Conservation (phyloP, 2,329 filamentous ascomycete species). For the Trichoderma sp. region DNA sequence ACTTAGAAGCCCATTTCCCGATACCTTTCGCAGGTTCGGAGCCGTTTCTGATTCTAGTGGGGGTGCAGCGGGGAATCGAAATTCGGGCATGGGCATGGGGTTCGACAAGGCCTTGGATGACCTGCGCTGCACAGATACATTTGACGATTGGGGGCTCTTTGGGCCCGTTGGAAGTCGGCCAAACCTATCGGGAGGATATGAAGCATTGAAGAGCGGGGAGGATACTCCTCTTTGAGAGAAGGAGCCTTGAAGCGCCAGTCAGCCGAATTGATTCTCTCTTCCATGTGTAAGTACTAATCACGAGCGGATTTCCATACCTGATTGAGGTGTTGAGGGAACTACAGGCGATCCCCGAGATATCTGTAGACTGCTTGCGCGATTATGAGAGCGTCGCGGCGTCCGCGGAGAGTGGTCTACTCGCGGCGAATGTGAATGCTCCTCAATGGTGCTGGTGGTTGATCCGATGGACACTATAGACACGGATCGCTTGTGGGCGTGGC, state of each 20-base stretch:
- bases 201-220: slow-evolving; percentile 57
- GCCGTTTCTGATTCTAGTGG: slow-evolving; percentile 43
- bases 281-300: background rate
- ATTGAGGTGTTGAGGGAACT: slow-evolving; percentile 47
- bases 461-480: slow-evolving; percentile 82
- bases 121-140: slow-evolving; percentile 38
- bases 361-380: slow-evolving; percentile 79
- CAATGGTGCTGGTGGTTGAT: slow-evolving; percentile 49
- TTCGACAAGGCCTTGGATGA: slow-evolving; percentile 47
- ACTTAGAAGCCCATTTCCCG: slow-evolving; percentile 45
- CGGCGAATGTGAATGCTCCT: slow-evolving; percentile 47
- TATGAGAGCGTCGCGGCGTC: slow-evolving; percentile 61
- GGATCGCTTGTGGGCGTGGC: slow-evolving; percentile 71
- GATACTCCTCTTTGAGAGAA: slow-evolving; percentile 45
- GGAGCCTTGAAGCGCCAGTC: slow-evolving; percentile 15
- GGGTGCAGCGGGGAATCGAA: slow-evolving; percentile 56
- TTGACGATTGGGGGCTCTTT: slow-evolving; percentile 51
- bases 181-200: slow-evolving; percentile 54
- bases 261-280: slow-evolving; percentile 1
- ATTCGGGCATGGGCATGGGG: slow-evolving; percentile 56
- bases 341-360: slow-evolving; percentile 50
- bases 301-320: slow-evolving; percentile 37
- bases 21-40: slow-evolving; percentile 34
- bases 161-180: slow-evolving; percentile 45
- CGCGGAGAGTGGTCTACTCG: slow-evolving; percentile 45